Evolutionary conservation across 2,329 filamentous ascomycete genomes (phyloP), one percentile per base, ranked within the genome.

Genomic region (Fusarium albosuccineum): DNA sequence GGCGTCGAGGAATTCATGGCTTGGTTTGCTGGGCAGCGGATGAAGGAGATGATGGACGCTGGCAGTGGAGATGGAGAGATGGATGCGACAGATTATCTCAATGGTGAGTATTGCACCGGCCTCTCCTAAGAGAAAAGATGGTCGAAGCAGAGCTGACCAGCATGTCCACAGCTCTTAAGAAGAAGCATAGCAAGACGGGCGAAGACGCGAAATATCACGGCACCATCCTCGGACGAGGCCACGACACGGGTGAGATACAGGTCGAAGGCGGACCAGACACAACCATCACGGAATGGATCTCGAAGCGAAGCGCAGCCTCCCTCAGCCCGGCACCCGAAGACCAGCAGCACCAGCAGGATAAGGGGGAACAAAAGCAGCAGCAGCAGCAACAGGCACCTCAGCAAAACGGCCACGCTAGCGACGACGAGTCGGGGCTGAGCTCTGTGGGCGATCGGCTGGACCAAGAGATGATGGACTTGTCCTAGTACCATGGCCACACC

Each of bases 131-230:
- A 40, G 36, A 26, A 8, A 16, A 26, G 11, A 34, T 33, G 40
- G 6, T 14, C n/a, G 13, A 63, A 41, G 62, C 83, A 83, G 82
- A 33, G 26, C 78, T 91, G 40, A 53, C 29, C 42, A 41, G 57
- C 6, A 22, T 62, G 14, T 14, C 33, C 45, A 2, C 68, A 92
- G 91, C 89, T 5, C 82, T 98, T 41, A 97, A 97, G 79, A 96
- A 94, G 80, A 97, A 97, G 75, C 92, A 97, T 78, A 94, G 91
- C 80, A 97, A 96, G 72, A 92, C 91, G 1, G 92, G 92, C 65
- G 93, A 97, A 73, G 94, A 97, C 74, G 90, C 91, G 9, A 91
- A 95, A 73, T 97, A 93, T 77, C 88, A 91, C 70, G 93, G 93
- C 30, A 97, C 95, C 0, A 86, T 96, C 0, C 83, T 98, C 10